Evolutionary conservation across 2,329 filamentous ascomycete genomes (phyloP).

Genomic region (Tolypocladium album): DNA sequence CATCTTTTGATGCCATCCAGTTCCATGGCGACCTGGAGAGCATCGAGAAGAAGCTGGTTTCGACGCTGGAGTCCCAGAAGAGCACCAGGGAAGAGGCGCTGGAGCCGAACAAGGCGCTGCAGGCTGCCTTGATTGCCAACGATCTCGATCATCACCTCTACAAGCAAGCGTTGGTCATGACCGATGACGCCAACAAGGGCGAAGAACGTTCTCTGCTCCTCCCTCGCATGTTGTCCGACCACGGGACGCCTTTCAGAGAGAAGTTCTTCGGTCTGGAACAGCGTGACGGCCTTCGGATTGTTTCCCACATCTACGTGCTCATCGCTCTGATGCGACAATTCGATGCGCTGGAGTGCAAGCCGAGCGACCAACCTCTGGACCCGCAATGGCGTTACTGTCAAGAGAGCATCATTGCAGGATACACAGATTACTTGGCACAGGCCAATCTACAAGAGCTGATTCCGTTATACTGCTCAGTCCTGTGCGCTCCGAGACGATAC

Average conservation of each 20-base stretch:
- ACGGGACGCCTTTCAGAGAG: slow-evolving; percentile 25
- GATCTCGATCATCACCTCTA: slow-evolving; percentile 46
- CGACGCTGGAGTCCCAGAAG: slow-evolving; percentile 45
- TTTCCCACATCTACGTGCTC: slow-evolving; percentile 56
- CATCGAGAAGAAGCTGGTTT: slow-evolving; percentile 48
- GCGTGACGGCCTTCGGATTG: slow-evolving; percentile 54
- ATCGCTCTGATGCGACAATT: slow-evolving; percentile 56
- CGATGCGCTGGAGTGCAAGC: slow-evolving; percentile 13
- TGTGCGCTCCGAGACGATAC: slow-evolving; percentile 54
- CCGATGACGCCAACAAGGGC: slow-evolving; percentile 10
- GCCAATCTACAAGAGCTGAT: slow-evolving; percentile 67
- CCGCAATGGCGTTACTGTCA: slow-evolving; percentile 33
- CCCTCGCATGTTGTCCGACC: slow-evolving; percentile 10
- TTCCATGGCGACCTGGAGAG: slow-evolving; percentile 46
- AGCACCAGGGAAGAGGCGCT: slow-evolving; percentile 47
- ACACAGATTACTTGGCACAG: slow-evolving; percentile 68
- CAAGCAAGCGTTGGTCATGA: slow-evolving; percentile 40
- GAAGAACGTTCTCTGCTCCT: slow-evolving; percentile 15
- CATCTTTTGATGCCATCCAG: slow-evolving; percentile 53
- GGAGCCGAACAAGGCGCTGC: slow-evolving; percentile 62
- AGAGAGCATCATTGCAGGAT: slow-evolving; percentile 70
- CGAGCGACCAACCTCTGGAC: slow-evolving; percentile 4
- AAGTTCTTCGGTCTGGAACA: slow-evolving; percentile 46
- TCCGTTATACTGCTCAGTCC: slow-evolving; percentile 77
- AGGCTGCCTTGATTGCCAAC: slow-evolving; percentile 62